Base-by-base conservation (phyloP, 768 basidiomycete genomes). In the Podaxis sp. region DNA sequence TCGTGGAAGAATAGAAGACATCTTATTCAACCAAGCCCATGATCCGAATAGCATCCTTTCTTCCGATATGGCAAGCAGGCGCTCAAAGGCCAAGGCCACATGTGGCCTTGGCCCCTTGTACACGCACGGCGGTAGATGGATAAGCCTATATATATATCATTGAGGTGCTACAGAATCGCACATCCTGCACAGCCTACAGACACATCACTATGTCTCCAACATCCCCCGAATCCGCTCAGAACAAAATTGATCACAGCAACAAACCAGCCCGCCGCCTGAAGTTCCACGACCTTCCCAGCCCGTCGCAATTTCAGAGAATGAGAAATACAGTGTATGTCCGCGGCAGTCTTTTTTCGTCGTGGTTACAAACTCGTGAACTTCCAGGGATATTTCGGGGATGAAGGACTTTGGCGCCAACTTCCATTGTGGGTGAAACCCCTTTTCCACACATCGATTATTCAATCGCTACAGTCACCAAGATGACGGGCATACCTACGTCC, bases 161-260 rank as follows among this genome's bases (percentile, higher is more conserved):
- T 37, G 28, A 38, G 25, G 55, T n/a, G 28, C 21, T 54, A 9
- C 38, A 40, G 38, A 56, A 44, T 44, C 57, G n/a, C 57, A n/a
- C 37, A 58, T 21, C 42, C 37, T 58, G 57, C 57, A 58, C 57
- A 58, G 57, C 57, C 48, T 50, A 50, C 57, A n/a, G 32, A 50
- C 47, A 5, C 47, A 27, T 36, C 57, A 48, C 38, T 36, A 58
- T 51, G 57, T 58, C 57, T 38, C 16, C 50, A 38, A 25, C 23
- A 16, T 25, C 47, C 11, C 28, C n/a, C 5, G 38, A n/a, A 42
- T 32, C 32, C 32, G 32, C 32, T 9, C 32, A 9, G 32, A 32
- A 32, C 28, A 23, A 6, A 2, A 38, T 13, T 18, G 36, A 27
- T 10, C 25, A 36, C 16, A 21, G 6, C 35, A 27, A 38, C 14